Evolutionary conservation across 1,139 yeast species (phyloP).

Genomic region (Blastobotrys illinoisensis): DNA sequence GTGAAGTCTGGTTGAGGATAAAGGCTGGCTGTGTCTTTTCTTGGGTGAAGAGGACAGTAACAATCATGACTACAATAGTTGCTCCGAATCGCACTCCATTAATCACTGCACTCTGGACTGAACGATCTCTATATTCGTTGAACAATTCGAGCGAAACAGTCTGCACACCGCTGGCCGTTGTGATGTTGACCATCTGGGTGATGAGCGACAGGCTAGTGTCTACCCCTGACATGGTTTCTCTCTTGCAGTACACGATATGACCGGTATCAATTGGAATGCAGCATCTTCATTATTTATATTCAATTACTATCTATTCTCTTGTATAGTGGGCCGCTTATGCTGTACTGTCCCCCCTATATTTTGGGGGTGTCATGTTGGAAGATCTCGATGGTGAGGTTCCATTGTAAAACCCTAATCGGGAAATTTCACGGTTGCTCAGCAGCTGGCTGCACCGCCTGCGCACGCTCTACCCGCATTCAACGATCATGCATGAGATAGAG

Average conservation of each 20-base stretch:
- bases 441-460: not conserved
- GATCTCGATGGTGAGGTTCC: not conserved
- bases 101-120: slow-evolving; percentile 31
- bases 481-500: too few species aligned
- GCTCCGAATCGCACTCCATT: slow-evolving; percentile 40
- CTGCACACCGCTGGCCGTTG: slow-evolving; percentile 26
- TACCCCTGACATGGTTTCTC: not conserved
- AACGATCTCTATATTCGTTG: slow-evolving; percentile 31
- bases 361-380: not conserved
- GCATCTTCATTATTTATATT: not conserved
- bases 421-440: not conserved
- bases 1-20: slow-evolving; percentile 55
- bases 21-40: slow-evolving; percentile 55
- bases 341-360: not conserved
- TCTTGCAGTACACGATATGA: not conserved
- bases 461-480: too few species aligned
- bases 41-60: slow-evolving; percentile 18
- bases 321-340: not conserved
- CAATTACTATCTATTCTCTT: not conserved
- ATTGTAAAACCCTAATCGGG: slow-evolving; percentile 4
- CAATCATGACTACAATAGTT: slow-evolving; percentile 27
- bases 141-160: slow-evolving; percentile 35
- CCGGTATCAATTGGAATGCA: not conserved
- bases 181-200: slow-evolving; percentile 16
- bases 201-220: slow-evolving; percentile 8